Evolutionary conservation across 352 stramenopile genomes (phyloP), one percentile per base, ranked within the genome.

Genomic region (Phytophthora crassamura): DNA sequence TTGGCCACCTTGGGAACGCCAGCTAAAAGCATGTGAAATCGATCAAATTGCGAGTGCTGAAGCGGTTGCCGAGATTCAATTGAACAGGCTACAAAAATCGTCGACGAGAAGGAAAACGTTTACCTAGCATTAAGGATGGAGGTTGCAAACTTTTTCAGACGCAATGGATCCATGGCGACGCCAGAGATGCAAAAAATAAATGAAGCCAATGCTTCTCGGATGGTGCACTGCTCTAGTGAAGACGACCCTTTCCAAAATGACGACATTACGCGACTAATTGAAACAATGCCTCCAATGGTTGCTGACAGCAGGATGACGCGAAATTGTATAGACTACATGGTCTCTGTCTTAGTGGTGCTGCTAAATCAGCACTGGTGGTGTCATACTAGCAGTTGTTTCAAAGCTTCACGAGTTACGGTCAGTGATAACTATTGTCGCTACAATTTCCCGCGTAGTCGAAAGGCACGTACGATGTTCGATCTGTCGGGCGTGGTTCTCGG

Each of bases 321-420:
- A 38, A 12, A 38, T 18, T 35, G 22, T 14, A 22, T 50, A n/a
- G 43, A 50, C 36, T 50, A 50, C 25, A 50, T 50, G 22, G 43
- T 50, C 36, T 35, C 43, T 16, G 38, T 15, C 8, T 43, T 43
- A 15, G 38, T 43, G 14, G 14, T 43, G 6, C 38, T 20, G 14
- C 25, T 38, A 5, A 50, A 50, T 50, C 43, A 50, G 43, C 43
- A 50, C 11, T 36, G 8, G 12, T 50, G 43, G 43, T 33, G 20
- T 20, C 43, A 50, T 36, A 43, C 38, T 2, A 50, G 43, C 16
- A 55, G 34, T n/a, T 51, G 43, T 12, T 51, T 51, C 20, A 51
- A 51, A n/a, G 7, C 22, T 18, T 55, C 48, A 5, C 43, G 16
- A 40, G 14, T 18, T n/a, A 55, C 48, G 3, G 33, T 40, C 18